Evolutionary conservation across 2,329 filamentous ascomycete species (phyloP).

Genomic region (Alternaria sp.): DNA sequence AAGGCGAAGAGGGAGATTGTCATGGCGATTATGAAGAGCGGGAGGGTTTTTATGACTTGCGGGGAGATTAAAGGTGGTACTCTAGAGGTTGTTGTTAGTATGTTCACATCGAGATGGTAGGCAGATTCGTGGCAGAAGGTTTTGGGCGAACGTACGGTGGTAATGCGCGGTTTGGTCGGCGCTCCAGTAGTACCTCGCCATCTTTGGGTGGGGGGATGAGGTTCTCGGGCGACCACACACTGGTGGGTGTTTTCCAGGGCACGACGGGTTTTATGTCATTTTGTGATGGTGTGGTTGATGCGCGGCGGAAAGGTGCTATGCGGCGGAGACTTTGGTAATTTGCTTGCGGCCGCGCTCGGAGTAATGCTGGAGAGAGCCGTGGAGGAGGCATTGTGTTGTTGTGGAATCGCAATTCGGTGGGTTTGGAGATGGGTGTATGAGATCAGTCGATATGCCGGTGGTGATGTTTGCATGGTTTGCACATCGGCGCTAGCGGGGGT

Average conservation of each 20-base stretch:
- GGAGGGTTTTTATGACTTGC: constrained; percentile 67
- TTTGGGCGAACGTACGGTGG: constrained; percentile 39
- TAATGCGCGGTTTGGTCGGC: constrained; percentile 44
- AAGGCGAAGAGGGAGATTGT: constrained; percentile 79
- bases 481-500: constrained; percentile 10
- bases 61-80: constrained; percentile 46
- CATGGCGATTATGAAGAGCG: constrained; percentile 79
- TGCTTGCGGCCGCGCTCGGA: constrained; percentile 34
- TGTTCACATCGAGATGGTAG: neutral
- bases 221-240: constrained; percentile 49
- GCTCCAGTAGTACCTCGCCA: constrained; percentile 45
- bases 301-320: constrained; percentile 29
- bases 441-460: constrained; percentile 27
- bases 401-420: constrained; percentile 15
- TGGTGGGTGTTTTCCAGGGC: constrained; percentile 51
- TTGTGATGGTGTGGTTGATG: constrained; percentile 28
- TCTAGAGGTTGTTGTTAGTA: constrained; percentile 19
- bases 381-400: constrained; percentile 38
- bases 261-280: constrained; percentile 36
- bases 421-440: constrained; percentile 17
- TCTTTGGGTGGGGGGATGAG: constrained; percentile 48
- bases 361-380: constrained; percentile 30
- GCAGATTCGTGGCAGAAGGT: neutral
- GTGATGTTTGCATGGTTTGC: constrained; percentile 37
- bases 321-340: constrained; percentile 35